Evolutionary conservation across 2,329 filamentous ascomycete species (phyloP), one percentile per base, ranked within the genome.

Genomic region (Trichothecium sympodiale): DNA sequence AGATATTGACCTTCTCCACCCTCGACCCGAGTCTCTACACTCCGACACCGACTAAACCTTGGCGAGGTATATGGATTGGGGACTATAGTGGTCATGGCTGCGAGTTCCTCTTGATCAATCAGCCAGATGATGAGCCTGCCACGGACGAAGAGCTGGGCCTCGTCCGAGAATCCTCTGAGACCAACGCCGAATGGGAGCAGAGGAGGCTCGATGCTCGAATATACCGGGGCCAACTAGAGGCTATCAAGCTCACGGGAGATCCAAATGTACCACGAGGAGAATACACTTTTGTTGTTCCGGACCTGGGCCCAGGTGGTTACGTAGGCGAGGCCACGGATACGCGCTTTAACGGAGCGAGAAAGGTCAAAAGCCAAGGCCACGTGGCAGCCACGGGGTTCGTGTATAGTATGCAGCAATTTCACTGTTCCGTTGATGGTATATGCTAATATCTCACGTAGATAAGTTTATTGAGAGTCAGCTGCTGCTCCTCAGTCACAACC

Each of bases 201-300:
- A 61, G 70, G 14, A 63, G 64, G 33, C 49, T 54, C 2, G 59
- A 67, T 12, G 62, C 64, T 17, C 59, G 61, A 12, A 61, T 74
- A 2, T 76, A 83, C 44, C 66, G 64, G 10, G 85, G 86, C 4
- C 67, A 77, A 2, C 56, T 96, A 4, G 78, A 88, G 54, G 89
- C 83, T 0, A 77, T 95, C 50, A 96, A 96, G 54, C 62, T 98
- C 25, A 96, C 89, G 0, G 89, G 89, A 1, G 89, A 98, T 50
- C 77, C 81, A 0, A 93, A 95, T 45, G 77, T 96, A 12, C 89
- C 89, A 0, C 71, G 88, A 8, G 89, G 88, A 8, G 82, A 95
- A 55, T 76, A 79, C 46, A 85, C 83, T 0, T 95, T 94, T 53
- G 69, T 84, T 4, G 81, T 78, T 0, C 74, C 85, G 5, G 86